phyloP scores from a whole-genome alignment of 805 yeast species.

The Metschnikowia lunata region DNA sequence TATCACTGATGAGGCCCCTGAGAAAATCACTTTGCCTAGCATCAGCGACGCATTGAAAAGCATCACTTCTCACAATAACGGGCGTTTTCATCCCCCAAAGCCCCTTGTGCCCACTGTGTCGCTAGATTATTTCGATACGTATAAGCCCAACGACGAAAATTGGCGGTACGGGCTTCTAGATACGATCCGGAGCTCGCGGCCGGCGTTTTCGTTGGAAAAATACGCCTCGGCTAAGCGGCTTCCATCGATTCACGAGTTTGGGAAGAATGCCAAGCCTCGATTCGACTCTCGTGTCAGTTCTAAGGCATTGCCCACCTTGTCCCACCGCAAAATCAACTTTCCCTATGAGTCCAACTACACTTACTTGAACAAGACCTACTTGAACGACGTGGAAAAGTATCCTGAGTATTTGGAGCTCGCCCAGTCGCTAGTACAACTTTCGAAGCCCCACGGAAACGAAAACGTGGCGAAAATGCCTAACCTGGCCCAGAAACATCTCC shows the following conservation, averaged over 20 bases:
- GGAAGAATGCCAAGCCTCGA: conserved; percentile 24
- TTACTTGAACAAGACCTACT: conserved; percentile 44
- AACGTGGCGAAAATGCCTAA: background rate
- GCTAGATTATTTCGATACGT: conserved; percentile 42
- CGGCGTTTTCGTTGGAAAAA: conserved; percentile 7
- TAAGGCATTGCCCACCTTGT: conserved; percentile 18
- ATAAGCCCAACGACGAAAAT: conserved; percentile 42
- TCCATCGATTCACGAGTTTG: conserved; percentile 13
- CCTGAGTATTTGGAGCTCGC: conserved; percentile 48
- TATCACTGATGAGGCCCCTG: background rate
- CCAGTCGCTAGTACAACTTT: conserved; percentile 35
- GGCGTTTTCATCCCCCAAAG: conserved; percentile 3
- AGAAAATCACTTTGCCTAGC: conserved; percentile 28
- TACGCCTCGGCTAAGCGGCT: conserved; percentile 6
- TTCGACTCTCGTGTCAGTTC: conserved; percentile 36
- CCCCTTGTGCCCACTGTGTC: conserved; percentile 33
- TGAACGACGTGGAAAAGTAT: conserved; percentile 45
- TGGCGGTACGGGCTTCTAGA: conserved; percentile 41
- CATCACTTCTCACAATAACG: background rate
- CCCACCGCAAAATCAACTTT: conserved; percentile 41
- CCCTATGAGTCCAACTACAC: conserved; percentile 53
- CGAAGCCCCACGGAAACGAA: conserved; percentile 13
- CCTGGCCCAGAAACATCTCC: background rate
- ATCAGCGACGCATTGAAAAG: conserved; percentile 18
- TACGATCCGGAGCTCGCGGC: conserved; percentile 25